Evolutionary conservation across 2,329 filamentous ascomycete genomes (phyloP).

Genomic region (Pseudogymnoascus sp.): DNA sequence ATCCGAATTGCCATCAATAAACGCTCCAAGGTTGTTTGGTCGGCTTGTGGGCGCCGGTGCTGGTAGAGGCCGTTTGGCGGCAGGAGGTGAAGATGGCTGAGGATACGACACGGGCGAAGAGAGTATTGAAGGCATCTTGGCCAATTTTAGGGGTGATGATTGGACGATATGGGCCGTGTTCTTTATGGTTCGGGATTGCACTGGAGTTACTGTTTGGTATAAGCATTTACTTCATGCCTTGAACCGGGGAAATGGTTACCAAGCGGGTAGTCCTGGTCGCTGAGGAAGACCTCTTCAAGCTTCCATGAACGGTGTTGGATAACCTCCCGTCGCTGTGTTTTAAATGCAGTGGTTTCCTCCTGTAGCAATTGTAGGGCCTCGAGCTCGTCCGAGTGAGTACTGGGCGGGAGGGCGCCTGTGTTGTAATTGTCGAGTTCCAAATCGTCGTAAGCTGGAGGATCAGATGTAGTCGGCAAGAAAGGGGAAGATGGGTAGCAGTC

Average conservation of each 20-base stretch:
- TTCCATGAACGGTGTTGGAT: constrained; percentile 46
- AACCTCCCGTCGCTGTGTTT: constrained; percentile 38
- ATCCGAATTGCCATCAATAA: constrained; percentile 32
- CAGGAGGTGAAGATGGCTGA: constrained; percentile 24
- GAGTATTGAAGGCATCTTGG: constrained; percentile 45
- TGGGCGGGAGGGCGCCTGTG: constrained; percentile 13
- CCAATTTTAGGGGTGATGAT: constrained; percentile 31
- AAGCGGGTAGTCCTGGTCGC: constrained; percentile 36
- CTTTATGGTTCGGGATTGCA: constrained; percentile 14
- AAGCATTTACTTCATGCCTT: background rate
- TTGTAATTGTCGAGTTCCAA: constrained; percentile 17
- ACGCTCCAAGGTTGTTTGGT: constrained; percentile 33
- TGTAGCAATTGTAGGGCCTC: constrained; percentile 36
- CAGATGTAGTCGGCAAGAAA: constrained; percentile 18
- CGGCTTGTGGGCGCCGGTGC: constrained; percentile 30
- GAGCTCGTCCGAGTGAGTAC: constrained; percentile 39
- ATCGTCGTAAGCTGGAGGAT: constrained; percentile 21
- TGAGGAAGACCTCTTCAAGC: constrained; percentile 39
- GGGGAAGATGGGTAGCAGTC: background rate
- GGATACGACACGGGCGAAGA: constrained; percentile 48
- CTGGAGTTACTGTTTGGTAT: constrained; percentile 21
- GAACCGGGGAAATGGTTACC: constrained; percentile 15
- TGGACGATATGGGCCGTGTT: constrained; percentile 15
- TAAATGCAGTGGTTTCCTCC: constrained; percentile 34
- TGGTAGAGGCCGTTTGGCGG: constrained; percentile 28